Conservation (phyloP, 2,329 filamentous ascomycete genomes). For the Alternaria arbusti region DNA sequence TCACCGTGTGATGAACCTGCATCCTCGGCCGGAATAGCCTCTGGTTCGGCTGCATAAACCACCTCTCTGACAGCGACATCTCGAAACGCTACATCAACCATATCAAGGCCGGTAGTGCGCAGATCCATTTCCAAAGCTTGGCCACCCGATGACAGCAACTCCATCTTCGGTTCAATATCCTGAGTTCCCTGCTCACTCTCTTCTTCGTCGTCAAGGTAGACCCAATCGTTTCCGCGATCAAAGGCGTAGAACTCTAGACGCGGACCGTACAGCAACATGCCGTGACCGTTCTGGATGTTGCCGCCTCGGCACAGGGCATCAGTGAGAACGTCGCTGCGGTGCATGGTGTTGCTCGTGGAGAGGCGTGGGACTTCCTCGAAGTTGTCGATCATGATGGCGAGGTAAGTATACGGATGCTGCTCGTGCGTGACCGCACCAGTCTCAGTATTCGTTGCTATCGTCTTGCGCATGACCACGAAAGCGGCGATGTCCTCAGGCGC, state of each 20-base stretch:
- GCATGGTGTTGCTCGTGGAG: slow-evolving; percentile 8
- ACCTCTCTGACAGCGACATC: slow-evolving; percentile 1
- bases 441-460: not conserved
- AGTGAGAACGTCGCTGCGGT: slow-evolving; percentile 30
- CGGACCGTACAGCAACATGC: slow-evolving; percentile 32
- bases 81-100: slow-evolving; percentile 9
- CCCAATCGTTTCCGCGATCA: slow-evolving; percentile 6
- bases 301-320: slow-evolving; percentile 22
- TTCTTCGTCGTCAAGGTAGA: not conserved
- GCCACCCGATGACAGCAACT: not conserved
- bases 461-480: slow-evolving; percentile 22
- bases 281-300: slow-evolving; percentile 22
- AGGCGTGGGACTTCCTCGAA: slow-evolving; percentile 17
- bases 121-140: slow-evolving; percentile 11
- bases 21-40: not conserved
- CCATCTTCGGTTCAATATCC: not conserved
- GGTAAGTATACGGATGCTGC: slow-evolving; percentile 22
- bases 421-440: not conserved
- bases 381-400: slow-evolving; percentile 35
- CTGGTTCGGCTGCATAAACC: not conserved
- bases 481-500: slow-evolving; percentile 25
- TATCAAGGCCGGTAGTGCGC: not conserved
- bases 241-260: slow-evolving; percentile 35
- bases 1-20: not conserved
- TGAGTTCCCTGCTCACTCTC: not conserved